Base-by-base conservation (phyloP, 2,329 filamentous ascomycete genomes). In the Pyricularia sp. region DNA sequence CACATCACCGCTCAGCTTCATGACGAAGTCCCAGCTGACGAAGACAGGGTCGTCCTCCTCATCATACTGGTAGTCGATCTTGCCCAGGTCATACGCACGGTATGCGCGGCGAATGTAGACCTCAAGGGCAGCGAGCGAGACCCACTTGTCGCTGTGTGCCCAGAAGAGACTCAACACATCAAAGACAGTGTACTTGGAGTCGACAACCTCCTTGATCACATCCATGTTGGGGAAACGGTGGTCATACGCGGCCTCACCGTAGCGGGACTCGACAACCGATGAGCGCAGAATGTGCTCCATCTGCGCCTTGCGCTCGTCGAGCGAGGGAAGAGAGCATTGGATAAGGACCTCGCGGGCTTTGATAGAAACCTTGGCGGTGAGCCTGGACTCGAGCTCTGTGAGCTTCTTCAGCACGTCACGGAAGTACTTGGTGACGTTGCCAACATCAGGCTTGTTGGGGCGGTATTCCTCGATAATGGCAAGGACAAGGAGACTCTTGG, bases 281-380 rank as follows among this genome's bases (percentile, higher is more conserved):
- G 94, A 97, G 70, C 94, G 92, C 69, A 99, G 85, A 72, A 99
- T 99, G 80, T 98, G 94, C 84, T 98, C 95, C 94, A 99, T 97
- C 83, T 99, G 95, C 7, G 91, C 87, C 30, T 92, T 92, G 74
- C 95, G 90, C 85, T 99, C 95, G 80, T 98, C 95, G 25, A 99
- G 85, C 3, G 95, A 99, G 23, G 95, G 95, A 78, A 99, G 87
- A 68, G 95, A 94, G 78, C 93, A 97, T 81, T 98, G 95, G 72
- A 99, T 99, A 75, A 99, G 90, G 67, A 98, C 90, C 82, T 99
- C 95, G 77, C 95, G 92, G 64, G 95, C 94, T 85, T 99, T 99
- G 73, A 99, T 86, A 0, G 94, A 93, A 61, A 99, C 94, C 88
- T 98, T 99, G 73, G 94, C 92, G 12, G 94, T 95, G 67, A 86